Evolutionary conservation across 179 eudicot genomes (phyloP).

Genomic region (Silene noctiflora): DNA sequence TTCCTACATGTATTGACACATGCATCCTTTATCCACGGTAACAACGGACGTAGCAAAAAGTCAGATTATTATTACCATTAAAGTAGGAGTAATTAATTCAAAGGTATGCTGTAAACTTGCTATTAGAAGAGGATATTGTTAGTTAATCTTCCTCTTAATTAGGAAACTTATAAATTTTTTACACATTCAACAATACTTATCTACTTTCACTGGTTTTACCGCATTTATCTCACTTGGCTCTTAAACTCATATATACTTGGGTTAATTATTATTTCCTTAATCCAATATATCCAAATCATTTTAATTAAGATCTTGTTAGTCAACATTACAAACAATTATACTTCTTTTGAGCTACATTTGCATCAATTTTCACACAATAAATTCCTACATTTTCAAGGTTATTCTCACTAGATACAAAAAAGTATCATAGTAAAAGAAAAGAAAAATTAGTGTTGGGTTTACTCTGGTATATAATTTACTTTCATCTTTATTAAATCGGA

Average conservation of each 20-base stretch:
- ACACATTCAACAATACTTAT: conserved; percentile 22
- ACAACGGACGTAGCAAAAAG: neutral
- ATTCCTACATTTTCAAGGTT: neutral
- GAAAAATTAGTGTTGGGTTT: neutral
- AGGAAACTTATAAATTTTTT: conserved; percentile 15
- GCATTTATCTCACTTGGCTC: conserved; percentile 21
- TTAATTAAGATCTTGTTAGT: neutral
- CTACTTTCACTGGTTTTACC: conserved; percentile 28
- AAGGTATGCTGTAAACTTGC: neutral
- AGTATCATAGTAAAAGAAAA: neutral
- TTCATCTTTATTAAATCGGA: neutral
- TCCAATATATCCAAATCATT: conserved; percentile 6
- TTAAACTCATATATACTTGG: conserved; percentile 16
- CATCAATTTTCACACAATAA: neutral
- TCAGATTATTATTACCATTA: conserved; percentile 8
- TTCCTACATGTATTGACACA: conserved; percentile 8
- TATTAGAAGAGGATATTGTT: conserved; percentile 11
- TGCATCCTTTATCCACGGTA: conserved; percentile 13
- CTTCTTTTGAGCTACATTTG: neutral
- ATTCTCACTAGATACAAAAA: neutral
- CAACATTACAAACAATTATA: neutral
- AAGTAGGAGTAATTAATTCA: neutral
- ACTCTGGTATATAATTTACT: neutral
- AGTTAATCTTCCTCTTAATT: conserved; percentile 12
- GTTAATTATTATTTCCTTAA: neutral